Evolutionary conservation across 257 asterid genomes (phyloP).

Genomic region (Solanum etuberosum): DNA sequence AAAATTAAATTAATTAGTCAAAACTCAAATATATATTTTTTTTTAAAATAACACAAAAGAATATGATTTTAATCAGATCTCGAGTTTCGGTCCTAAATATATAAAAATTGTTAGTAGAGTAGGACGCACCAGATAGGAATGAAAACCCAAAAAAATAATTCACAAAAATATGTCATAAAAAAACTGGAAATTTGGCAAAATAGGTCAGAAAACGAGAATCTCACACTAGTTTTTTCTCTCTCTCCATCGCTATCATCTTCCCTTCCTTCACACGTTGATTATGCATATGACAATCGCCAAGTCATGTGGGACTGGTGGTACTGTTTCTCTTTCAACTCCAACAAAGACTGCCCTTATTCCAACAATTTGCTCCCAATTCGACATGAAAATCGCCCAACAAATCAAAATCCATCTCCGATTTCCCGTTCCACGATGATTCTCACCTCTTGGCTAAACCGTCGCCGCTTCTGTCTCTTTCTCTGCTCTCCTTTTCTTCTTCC

Average conservation of each 20-base stretch:
- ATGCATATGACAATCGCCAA: background rate
- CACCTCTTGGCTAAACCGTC: constrained; percentile 26
- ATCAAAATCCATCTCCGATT: constrained; percentile 7
- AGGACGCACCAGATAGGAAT: too few species aligned
- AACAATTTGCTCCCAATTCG: background rate
- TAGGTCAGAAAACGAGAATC: background rate
- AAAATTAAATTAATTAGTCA: background rate
- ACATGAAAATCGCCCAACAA: background rate
- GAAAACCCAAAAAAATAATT: too few species aligned
- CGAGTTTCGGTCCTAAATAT: too few species aligned
- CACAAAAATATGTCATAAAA: background rate
- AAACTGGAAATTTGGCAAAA: background rate
- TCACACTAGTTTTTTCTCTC: background rate
- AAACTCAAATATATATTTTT: too few species aligned
- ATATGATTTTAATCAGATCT: too few species aligned
- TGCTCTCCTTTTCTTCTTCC: constrained; percentile 44
- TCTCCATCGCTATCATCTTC: background rate
- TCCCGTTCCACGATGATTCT: constrained; percentile 18
- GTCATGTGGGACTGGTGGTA: background rate
- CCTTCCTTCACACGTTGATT: background rate
- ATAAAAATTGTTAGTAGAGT: too few species aligned
- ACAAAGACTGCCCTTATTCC: background rate
- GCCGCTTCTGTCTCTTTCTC: constrained; percentile 24
- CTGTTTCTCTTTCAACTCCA: background rate
- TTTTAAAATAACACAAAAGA: too few species aligned